A percentile compares a stretch with the other conserved stretches of the same genome.
phyloP scores from a whole-genome alignment of 2,329 filamentous ascomycete genomes.

The Fusarium penzigii region DNA sequence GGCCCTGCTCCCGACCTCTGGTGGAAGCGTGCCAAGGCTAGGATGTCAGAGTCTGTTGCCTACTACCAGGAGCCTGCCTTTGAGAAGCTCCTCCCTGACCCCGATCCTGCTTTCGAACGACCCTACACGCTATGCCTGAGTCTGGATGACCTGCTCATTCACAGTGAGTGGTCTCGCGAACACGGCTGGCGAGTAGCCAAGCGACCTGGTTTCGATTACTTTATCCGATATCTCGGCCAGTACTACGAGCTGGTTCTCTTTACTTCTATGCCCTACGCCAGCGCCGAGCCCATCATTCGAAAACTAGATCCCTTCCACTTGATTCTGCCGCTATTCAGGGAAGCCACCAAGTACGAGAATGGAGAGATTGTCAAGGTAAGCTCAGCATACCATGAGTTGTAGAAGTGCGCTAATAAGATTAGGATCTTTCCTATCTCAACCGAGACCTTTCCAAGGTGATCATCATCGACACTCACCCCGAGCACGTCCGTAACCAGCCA shows the following conservation, averaged over 20 bases:
- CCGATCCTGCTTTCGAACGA: slow-evolving; percentile 75
- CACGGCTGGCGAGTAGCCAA: slow-evolving; percentile 96
- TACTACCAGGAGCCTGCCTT: slow-evolving; percentile 98
- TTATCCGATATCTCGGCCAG: slow-evolving; percentile 92
- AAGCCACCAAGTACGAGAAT: slow-evolving; percentile 96
- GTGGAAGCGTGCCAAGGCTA: slow-evolving; percentile 78
- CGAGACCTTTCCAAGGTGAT: slow-evolving; percentile 94
- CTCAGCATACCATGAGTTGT: not conserved
- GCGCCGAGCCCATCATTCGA: slow-evolving; percentile 83
- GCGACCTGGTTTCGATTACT: slow-evolving; percentile 94
- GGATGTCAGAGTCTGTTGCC: slow-evolving; percentile 72
- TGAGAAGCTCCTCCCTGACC: slow-evolving; percentile 84
- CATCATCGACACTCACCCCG: slow-evolving; percentile 82
- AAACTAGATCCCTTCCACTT: slow-evolving; percentile 96
- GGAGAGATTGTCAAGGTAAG: slow-evolving; percentile 93
- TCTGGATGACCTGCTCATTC: slow-evolving; percentile 89
- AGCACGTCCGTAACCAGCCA: slow-evolving; percentile 86
- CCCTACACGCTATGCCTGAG: slow-evolving; percentile 93
- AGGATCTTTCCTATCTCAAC: slow-evolving; percentile 98
- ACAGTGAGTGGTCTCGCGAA: slow-evolving; percentile 92
- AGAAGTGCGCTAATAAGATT: slow-evolving; percentile 13
- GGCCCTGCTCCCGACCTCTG: slow-evolving; percentile 76
- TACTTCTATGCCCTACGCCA: slow-evolving; percentile 81
- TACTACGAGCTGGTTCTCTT: slow-evolving; percentile 98
- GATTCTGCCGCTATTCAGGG: slow-evolving; percentile 88